Evolutionary conservation across 176 grass and related monocot genomes (phyloP).

Genomic region (Elymus sibiricus): DNA sequence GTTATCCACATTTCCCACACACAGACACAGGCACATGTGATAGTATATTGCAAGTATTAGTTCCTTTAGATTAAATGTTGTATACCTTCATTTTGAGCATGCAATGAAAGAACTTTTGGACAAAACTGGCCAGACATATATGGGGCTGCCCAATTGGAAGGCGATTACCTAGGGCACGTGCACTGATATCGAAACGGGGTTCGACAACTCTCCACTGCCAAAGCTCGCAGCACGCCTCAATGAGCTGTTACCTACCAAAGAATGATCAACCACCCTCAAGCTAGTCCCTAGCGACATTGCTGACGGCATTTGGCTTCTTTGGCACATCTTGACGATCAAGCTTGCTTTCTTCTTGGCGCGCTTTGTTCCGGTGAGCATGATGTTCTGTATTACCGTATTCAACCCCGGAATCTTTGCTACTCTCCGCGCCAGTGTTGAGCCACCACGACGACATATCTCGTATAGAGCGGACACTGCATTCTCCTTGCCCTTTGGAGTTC

Average conservation of each 20-base stretch:
- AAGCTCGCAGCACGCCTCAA: slow-evolving; percentile 45
- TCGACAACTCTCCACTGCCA: slow-evolving; percentile 59
- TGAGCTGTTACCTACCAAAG: slow-evolving; percentile 52
- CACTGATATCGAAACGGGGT: slow-evolving; percentile 66
- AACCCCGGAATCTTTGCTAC: slow-evolving; percentile 60
- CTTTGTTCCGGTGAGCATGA: slow-evolving; percentile 71
- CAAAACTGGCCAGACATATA: slow-evolving; percentile 41
- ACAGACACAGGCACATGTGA: slow-evolving; percentile 16
- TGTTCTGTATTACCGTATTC: slow-evolving; percentile 58
- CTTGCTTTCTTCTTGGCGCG: slow-evolving; percentile 86
- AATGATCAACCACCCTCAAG: slow-evolving; percentile 47
- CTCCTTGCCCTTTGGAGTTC: slow-evolving; percentile 92
- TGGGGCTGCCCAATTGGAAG: slow-evolving; percentile 24
- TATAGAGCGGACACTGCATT: slow-evolving; percentile 92
- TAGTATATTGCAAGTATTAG: slow-evolving; percentile 31
- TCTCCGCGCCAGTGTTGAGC: slow-evolving; percentile 45
- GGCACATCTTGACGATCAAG: slow-evolving; percentile 78
- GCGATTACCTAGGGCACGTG: slow-evolving; percentile 57
- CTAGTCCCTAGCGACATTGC: slow-evolving; percentile 39
- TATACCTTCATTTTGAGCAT: slow-evolving; percentile 53
- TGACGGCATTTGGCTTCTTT: slow-evolving; percentile 49
- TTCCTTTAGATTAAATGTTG: slow-evolving; percentile 50
- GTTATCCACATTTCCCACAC: slow-evolving; percentile 42
- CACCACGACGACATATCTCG: slow-evolving; percentile 76
- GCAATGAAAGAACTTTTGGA: slow-evolving; percentile 54